A percentile compares a stretch with the other conserved stretches of the same genome.
phyloP scores from a whole-genome alignment of 768 basidiomycete genomes.

The Termitomyces sp. region DNA sequence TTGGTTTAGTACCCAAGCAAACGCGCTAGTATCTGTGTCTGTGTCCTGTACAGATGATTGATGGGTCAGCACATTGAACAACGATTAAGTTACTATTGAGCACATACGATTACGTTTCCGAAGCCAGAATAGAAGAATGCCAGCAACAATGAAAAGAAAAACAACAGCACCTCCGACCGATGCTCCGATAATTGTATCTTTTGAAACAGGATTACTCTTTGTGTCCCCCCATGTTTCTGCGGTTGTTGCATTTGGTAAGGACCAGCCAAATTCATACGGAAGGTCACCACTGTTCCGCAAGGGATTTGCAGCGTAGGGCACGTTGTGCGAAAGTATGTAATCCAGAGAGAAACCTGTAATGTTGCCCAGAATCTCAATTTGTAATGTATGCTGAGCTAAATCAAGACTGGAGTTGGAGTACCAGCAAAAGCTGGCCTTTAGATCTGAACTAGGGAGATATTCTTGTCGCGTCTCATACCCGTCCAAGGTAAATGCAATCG shows the following conservation, averaged over 20 bases:
- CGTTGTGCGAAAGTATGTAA: too few species aligned
- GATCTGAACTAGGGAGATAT: neutral
- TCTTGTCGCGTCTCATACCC: neutral
- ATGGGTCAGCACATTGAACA: neutral
- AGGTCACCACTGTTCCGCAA: too few species aligned
- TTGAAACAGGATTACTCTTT: neutral
- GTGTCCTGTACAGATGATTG: neutral
- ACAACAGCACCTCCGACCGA: neutral
- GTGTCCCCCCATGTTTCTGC: neutral
- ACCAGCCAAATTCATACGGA: neutral
- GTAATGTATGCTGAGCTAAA: neutral
- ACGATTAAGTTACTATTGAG: too few species aligned
- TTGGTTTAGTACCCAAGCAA: too few species aligned
- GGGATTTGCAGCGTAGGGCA: too few species aligned
- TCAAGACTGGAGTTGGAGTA: neutral
- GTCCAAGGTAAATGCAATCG: neutral
- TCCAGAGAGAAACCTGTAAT: neutral
- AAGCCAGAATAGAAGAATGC: neutral
- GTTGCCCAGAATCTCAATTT: neutral
- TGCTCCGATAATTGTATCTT: neutral
- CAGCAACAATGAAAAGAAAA: too few species aligned
- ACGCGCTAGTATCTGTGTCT: too few species aligned
- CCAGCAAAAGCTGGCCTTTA: neutral
- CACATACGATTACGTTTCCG: too few species aligned
- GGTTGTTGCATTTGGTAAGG: neutral